phyloP scores from a whole-genome alignment of 2,329 filamentous ascomycete genomes.

The Dothideomycetidae sp. region DNA sequence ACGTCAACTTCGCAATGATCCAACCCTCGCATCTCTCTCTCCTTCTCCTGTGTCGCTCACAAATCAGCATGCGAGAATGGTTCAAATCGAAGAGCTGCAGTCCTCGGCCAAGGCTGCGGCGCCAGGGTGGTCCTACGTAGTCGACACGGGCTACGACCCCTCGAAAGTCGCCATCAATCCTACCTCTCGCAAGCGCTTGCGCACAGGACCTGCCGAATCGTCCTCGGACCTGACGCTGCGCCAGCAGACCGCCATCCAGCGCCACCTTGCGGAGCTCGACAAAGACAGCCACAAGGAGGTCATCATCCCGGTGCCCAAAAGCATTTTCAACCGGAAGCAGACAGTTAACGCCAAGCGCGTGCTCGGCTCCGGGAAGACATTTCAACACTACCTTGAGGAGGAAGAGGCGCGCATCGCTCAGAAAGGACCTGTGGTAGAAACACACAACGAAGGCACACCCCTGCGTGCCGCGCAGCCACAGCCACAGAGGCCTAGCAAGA shows the following conservation, averaged over 20 bases:
- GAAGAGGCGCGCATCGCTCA: slow-evolving; percentile 47
- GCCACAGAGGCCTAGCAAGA: slow-evolving; percentile 22
- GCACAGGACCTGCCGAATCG: slow-evolving; percentile 33
- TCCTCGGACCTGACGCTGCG: slow-evolving; percentile 48
- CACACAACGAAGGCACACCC: not conserved
- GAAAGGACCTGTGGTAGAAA: slow-evolving; percentile 12
- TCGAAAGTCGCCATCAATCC: slow-evolving; percentile 38
- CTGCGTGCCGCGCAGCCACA: not conserved
- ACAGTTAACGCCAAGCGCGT: slow-evolving; percentile 63
- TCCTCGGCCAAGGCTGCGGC: slow-evolving; percentile 49
- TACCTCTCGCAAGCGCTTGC: slow-evolving; percentile 55
- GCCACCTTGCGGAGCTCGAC: slow-evolving; percentile 71
- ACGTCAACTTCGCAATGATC: too few species aligned
- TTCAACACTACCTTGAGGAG: slow-evolving; percentile 69
- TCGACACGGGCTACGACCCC: slow-evolving; percentile 51
- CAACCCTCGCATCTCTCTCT: not conserved
- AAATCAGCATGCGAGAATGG: slow-evolving; percentile 23
- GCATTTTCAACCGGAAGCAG: slow-evolving; percentile 35
- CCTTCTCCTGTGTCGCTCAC: too few species aligned
- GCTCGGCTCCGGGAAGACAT: slow-evolving; percentile 66
- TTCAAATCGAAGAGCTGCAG: slow-evolving; percentile 70
- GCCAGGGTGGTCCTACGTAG: slow-evolving; percentile 86
- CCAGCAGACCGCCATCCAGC: slow-evolving; percentile 66
- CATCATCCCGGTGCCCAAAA: slow-evolving; percentile 53
- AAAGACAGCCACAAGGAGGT: slow-evolving; percentile 46